A percentile compares a stretch with the other conserved stretches of the same genome.
phyloP scores from a whole-genome alignment of 768 basidiomycete species.

The Rhizopogon roseolus region DNA sequence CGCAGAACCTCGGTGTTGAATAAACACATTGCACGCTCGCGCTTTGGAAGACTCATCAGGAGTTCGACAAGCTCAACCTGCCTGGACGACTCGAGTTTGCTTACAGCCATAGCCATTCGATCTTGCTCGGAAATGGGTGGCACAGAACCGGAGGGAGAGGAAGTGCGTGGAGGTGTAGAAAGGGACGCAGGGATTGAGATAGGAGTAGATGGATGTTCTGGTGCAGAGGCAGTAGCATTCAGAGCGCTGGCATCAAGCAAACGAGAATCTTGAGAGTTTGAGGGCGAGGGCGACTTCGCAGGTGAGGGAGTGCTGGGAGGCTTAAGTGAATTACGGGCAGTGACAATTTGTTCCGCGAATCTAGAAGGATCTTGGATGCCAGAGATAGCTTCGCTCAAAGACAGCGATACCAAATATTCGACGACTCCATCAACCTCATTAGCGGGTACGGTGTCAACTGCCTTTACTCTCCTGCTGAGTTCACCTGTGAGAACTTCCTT shows the following conservation, averaged over 20 bases:
- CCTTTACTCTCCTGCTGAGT: slow-evolving; percentile 67
- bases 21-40: slow-evolving; percentile 86
- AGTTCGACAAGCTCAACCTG: slow-evolving; percentile 69
- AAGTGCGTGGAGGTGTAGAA: slow-evolving; percentile 81
- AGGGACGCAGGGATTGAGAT: slow-evolving; percentile 71
- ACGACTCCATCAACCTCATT: slow-evolving; percentile 62
- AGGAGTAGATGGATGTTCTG: slow-evolving; percentile 85
- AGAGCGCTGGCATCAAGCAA: slow-evolving; percentile 58
- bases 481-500: slow-evolving; percentile 84
- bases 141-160: slow-evolving; percentile 63
- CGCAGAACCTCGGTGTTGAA: slow-evolving; percentile 82
- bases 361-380: slow-evolving; percentile 68
- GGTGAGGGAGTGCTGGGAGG: slow-evolving; percentile 35
- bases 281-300: slow-evolving; percentile 48
- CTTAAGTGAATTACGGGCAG: slow-evolving; percentile 29
- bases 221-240: slow-evolving; percentile 80
- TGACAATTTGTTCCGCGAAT: slow-evolving; percentile 59
- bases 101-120: slow-evolving; percentile 63
- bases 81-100: slow-evolving; percentile 55
- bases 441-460: slow-evolving; percentile 45
- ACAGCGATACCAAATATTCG: slow-evolving; percentile 63
- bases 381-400: slow-evolving; percentile 72
- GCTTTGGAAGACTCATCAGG: slow-evolving; percentile 81
- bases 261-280: slow-evolving; percentile 66
- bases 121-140: slow-evolving; percentile 70